Evolutionary conservation across 306 rosid genomes (phyloP), one percentile per base, ranked within the genome.

Genomic region (Ceratonia siliqua): DNA sequence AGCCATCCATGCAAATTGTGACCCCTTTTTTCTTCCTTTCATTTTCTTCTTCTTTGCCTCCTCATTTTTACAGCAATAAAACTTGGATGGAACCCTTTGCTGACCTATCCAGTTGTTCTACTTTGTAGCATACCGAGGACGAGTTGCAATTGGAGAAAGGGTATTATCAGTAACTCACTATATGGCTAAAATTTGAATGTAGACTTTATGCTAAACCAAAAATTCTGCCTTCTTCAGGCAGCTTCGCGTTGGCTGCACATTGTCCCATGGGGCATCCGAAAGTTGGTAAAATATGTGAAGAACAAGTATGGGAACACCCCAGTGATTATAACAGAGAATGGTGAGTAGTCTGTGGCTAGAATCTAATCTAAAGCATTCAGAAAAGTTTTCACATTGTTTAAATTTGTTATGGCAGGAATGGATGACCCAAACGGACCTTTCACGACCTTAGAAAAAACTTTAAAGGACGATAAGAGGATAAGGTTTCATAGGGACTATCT

Each of bases 191-290:
- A 52, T 54, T 25, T 25, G 39, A 39, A 38, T 59, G 14, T 50
- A 50, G 25, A 62, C 50, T 53, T 53, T 8, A 53, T 49, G 68
- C 33, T 28, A 57, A 67, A 63, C n/a, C 50, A 46, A 25, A 6
- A 17, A 12, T 24, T 78, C 17, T 61, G 56, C 20, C 70, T 62
- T 74, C 78, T 78, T 81, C 78, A 94, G 97, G 97, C 94, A 56
- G 94, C 96, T 70, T 93, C 97, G 54, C 55, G 78, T 62, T 93
- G 98, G 98, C 32, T 93, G 22, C 94, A 71, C 71, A 91, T 93
- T 65, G 98, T 93, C 4, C 97, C 98, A 46, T 93, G 98, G 98
- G 98, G 98, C 8, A 88, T 93, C 73, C 64, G 91, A 56, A 91
- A 88, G 80, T 79, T 89, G 84, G 86, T 87, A 65, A 82, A 62